Base-by-base conservation (phyloP, 306 rosid genomes). In the Acacia confusa region DNA sequence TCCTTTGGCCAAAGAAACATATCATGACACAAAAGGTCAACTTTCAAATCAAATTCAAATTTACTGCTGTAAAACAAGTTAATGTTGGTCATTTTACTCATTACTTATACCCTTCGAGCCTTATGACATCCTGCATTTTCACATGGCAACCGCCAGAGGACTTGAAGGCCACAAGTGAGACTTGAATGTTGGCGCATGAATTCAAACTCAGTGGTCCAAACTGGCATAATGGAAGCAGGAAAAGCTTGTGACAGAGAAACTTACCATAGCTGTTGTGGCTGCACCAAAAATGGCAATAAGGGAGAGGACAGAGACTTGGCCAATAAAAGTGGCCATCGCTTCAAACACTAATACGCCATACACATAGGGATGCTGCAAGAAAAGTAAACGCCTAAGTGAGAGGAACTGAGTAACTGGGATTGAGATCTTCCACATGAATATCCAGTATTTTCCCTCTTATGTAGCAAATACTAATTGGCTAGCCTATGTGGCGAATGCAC, bases 261-360 rank as follows among this genome's bases (percentile, higher is more conserved):
- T 75, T 89, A 94, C 98, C 98, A 94, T 94, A 69, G 98, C 97
- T 43, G 98, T 94, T 55, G 98, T 92, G 72, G 98, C 98, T 60
- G 98, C 98, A 60, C 98, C 98, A 80, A 94, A 94, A 41, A 94
- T 82, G 24, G 96, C 97, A 84, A 94, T 94, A 47, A 94, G 98
- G 50, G 98, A 94, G 71, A 94, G 98, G 79, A 94, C 98, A 20
- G 97, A 94, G 70, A 94, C 94, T 89, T 94, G 98, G 68, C 98
- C 98, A 9, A 94, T 72, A 81, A 90, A 94, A 1, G 98, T 94
- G 34, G 97, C 97, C 97, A 94, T 91, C 64, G 98, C 98, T 87
- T 94, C 98, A 12, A 94, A 94, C 72, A 94, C 90, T 38, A 94
- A 75, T 80, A 94, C 97, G 1, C 97, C 98, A 79, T 94, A 94